A percentile compares a stretch with the other conserved stretches of the same genome.
Conservation (phyloP, 495 filamentous ascomycete species). For the Lasiosphaeria ovina region DNA sequence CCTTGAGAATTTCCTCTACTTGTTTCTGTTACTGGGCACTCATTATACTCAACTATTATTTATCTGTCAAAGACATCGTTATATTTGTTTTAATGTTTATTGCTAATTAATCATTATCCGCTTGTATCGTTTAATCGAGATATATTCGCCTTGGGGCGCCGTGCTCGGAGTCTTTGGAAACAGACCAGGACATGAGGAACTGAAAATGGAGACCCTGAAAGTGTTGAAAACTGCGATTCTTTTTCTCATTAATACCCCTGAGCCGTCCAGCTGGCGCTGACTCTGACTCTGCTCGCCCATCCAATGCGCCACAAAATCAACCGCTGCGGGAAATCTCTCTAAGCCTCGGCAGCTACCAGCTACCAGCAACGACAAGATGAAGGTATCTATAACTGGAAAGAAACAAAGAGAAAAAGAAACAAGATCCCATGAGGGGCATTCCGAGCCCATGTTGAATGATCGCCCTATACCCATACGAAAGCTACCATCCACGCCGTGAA, state of each 20-base stretch:
- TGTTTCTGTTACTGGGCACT: too few relatives aligned
- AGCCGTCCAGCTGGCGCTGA: too few relatives aligned
- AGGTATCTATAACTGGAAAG: conserved; percentile 2
- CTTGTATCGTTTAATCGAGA: neutral
- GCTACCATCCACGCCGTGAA: neutral
- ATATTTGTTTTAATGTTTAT: too few relatives aligned
- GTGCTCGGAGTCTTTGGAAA: neutral
- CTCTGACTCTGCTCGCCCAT: too few relatives aligned
- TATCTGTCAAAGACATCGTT: too few relatives aligned
- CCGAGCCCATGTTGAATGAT: conserved; percentile 31
- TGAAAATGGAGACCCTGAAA: neutral
- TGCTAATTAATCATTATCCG: too few relatives aligned
- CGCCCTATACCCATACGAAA: conserved; percentile 22
- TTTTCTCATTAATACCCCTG: neutral
- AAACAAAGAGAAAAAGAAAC: neutral
- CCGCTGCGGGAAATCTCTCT: neutral
- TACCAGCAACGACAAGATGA: conserved; percentile 4
- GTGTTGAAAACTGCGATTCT: neutral
- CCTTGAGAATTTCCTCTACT: too few relatives aligned
- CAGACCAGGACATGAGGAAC: neutral
- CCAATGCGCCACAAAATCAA: too few relatives aligned
- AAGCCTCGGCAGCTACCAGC: neutral
- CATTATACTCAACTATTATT: too few relatives aligned
- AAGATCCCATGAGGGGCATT: conserved; percentile 7
- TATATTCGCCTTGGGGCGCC: neutral